phyloP scores from a whole-genome alignment of 208 protist genomes.

The Acanthamoeba culbertsoni region DNA sequence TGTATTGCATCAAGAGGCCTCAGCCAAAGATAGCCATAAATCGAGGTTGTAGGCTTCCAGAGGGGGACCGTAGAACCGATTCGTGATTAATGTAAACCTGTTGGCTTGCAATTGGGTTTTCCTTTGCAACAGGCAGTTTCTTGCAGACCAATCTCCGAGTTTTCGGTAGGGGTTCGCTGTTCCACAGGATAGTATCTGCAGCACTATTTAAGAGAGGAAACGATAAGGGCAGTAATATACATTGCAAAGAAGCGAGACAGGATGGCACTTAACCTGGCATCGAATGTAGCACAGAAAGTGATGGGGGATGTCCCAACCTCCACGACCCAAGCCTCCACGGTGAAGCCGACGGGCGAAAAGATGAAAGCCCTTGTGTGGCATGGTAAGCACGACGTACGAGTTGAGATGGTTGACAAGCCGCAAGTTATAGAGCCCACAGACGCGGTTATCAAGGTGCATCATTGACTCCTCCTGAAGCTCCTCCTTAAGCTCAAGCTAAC shows the following conservation, averaged over 20 bases:
- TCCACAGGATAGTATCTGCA: background rate
- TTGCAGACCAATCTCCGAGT: too few relatives aligned
- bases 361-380: constrained; percentile 65
- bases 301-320: background rate
- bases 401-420: constrained; percentile 46
- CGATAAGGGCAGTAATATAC: background rate
- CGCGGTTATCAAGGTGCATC: constrained; percentile 32
- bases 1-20: background rate
- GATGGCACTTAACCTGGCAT: background rate
- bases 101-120: too few relatives aligned
- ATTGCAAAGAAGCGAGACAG: background rate
- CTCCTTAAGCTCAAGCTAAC: background rate
- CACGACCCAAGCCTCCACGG: background rate
- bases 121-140: too few relatives aligned
- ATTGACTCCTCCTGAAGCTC: background rate
- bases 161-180: too few relatives aligned
- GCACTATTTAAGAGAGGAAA: background rate
- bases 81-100: too few relatives aligned
- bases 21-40: too few relatives aligned
- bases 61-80: too few relatives aligned
- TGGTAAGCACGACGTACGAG: constrained; percentile 52
- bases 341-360: constrained; percentile 4
- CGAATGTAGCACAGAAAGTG: background rate
- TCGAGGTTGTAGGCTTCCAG: too few relatives aligned
- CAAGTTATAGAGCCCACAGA: constrained; percentile 63